Evolutionary conservation across 495 filamentous ascomycete species (phyloP), one percentile per base, ranked within the genome.

Genomic region (Aspergillus egyptiacus): DNA sequence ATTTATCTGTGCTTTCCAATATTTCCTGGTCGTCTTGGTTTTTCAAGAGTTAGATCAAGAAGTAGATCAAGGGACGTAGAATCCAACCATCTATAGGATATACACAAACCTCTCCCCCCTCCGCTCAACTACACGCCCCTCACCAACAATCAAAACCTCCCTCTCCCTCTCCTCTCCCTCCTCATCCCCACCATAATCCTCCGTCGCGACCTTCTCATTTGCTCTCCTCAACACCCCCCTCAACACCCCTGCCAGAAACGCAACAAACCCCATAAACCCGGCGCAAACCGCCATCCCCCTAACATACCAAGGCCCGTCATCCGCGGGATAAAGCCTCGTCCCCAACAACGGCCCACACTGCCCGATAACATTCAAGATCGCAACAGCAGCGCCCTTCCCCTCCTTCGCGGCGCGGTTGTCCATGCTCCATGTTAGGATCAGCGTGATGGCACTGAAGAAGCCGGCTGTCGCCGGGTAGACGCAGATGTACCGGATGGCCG

Each of bases 371-470:
- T 83, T 82, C 9, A 84, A 52, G 23, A 83, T 67, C 9, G 73
- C 73, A 22, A 83, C 71, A 34, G 78, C 78, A 0, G 77, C 73
- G 0, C 79, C 81, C 28, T 78, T 79, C 13, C 67, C 69, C 49
- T 75, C 72, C 10, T 81, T 74, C 13, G 71, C 73, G 37, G 64
- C 58, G 22, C 80, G 77, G 58, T 83, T 83, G 53, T 83, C 82
- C 64, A 84, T 72, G 14, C 76, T 79, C 80, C 80, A 83, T 33
- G 80, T 82, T 50, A 84, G 80, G 46, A 84, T 78, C 9, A 83
- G 59, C 0, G 80, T 81, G 49, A 83, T 73, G 9, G 72, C 72
- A 9, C 76, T 78, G 64, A 84, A 84, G 66, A 84, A 84, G 7
- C 80, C 80, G 2, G 70, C 62, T 8, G 66, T 66, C 7, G 80